Base-by-base conservation (phyloP, 257 asterid genomes). In the Handroanthus guayacan region DNA sequence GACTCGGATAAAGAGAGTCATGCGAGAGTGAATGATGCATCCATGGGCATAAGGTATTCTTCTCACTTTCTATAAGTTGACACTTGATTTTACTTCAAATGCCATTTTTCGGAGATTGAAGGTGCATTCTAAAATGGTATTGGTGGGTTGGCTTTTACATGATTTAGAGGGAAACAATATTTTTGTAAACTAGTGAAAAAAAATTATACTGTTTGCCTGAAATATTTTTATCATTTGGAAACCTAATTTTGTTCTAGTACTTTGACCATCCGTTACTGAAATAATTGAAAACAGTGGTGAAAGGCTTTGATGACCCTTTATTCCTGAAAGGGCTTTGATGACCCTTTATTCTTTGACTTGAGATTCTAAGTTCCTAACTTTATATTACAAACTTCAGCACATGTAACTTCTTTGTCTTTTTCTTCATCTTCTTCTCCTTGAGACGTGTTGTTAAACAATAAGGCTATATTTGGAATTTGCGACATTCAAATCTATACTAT, bases 1-100 rank as follows among this genome's bases (percentile, higher is more conserved):
- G 97, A 92, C 73, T 57, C 93, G 56, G 97, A 92, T 63, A 93
- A 91, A 74, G 93, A 88, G 75, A 68, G 77, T 17, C 82, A 77
- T 69, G 41, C 71, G 14, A 64, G 73, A 70, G 67, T 18, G 39
- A 75, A 76, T 77, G 86, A 48, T 62, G 80, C 82, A 72, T 84
- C 88, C 64, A 58, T 25, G 31, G 31, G 0, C 31, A 25, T 72
- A 77, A 90, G 97, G 97, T 94, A 4, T 68, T 66, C 41, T 60
- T 9, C 48, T 69, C 16, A 38, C 43, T 67, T 31, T 9, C 1
- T 55, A 34, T 20, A 55, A 12, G 57, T 51, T 75, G 44, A 67
- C 34, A 77, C 68, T 57, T 62, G 38, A 25, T 39, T 45, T 72
- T 66, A 25, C 37, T 39, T 61, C 57, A 39, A 62, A 54, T 45